Evolutionary conservation across 768 basidiomycete genomes (phyloP).

Genomic region (Boletellus ananas): DNA sequence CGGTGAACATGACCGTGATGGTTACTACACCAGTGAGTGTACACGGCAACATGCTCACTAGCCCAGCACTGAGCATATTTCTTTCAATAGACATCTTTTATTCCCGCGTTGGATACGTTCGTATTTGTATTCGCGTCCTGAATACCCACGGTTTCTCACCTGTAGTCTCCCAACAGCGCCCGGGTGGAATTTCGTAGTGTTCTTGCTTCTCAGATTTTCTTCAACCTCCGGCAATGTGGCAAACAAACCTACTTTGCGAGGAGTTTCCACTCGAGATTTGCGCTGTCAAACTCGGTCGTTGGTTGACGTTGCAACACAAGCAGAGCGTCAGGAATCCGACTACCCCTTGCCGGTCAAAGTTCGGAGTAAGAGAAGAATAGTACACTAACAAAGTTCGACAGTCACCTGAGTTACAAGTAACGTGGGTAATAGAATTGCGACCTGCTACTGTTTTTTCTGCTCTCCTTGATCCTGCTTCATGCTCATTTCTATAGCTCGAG

Average conservation of each 20-base stretch:
- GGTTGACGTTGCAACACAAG: background rate
- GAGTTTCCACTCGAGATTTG: conserved; percentile 4
- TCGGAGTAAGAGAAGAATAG: background rate
- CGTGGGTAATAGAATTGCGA: background rate
- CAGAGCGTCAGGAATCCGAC: background rate
- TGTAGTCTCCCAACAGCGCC: conserved; percentile 12
- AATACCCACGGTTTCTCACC: conserved; percentile 1
- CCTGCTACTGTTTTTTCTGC: conserved; percentile 33
- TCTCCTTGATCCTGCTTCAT: conserved; percentile 61
- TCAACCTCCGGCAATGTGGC: conserved; percentile 23
- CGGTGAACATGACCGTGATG: conserved; percentile 13
- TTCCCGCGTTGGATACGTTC: conserved; percentile 20
- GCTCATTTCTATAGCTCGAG: conserved; percentile 90
- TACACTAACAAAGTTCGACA: conserved; percentile 2
- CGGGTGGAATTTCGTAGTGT: conserved; percentile 28
- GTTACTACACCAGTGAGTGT: conserved; percentile 19
- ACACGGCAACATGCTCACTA: too few relatives aligned
- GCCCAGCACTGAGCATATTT: background rate
- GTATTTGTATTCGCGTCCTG: conserved; percentile 1
- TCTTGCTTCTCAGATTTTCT: conserved; percentile 27
- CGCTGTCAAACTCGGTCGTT: background rate
- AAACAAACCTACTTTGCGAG: background rate
- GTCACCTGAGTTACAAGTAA: background rate
- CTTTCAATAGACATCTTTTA: conserved; percentile 11
- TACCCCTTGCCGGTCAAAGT: conserved; percentile 16